A percentile compares a stretch with the other conserved stretches of the same genome.
Conservation (phyloP, 768 basidiomycete species). For the Hydnum rufescens region DNA sequence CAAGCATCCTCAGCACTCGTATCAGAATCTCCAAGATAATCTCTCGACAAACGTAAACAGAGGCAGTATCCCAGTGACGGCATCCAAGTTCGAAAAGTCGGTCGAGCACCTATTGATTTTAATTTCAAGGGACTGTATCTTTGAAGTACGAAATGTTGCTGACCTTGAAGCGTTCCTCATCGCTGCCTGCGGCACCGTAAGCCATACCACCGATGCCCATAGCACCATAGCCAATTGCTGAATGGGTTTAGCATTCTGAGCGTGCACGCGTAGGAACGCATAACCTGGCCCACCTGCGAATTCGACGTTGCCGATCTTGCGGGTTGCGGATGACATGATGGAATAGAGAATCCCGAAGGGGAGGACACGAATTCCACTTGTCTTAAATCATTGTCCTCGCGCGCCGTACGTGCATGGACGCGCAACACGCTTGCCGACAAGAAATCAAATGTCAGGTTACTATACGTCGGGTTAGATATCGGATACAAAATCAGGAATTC, state of each 20-base stretch:
- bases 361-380: not conserved
- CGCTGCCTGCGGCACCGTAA: constrained; percentile 23
- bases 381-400: not conserved
- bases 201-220: constrained; percentile 27
- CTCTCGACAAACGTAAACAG: not conserved
- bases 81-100: constrained; percentile 24
- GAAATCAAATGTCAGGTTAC: too few relatives aligned
- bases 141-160: not conserved
- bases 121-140: not conserved
- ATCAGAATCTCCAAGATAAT: too few relatives aligned
- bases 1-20: not conserved
- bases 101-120: constrained; percentile 21
- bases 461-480: too few relatives aligned
- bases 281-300: not conserved
- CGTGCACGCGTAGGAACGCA: not conserved
- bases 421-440: too few relatives aligned
- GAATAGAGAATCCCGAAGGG: not conserved
- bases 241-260: not conserved
- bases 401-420: not conserved
- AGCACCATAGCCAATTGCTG: constrained; percentile 36
- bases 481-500: too few relatives aligned
- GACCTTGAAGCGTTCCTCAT: constrained; percentile 44
- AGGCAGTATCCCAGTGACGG: constrained; percentile 26
- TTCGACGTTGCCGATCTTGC: constrained; percentile 1
- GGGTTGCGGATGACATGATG: not conserved